phyloP scores from a whole-genome alignment of 108 stramenopile genomes.

The Mediolabrus comicus region DNA sequence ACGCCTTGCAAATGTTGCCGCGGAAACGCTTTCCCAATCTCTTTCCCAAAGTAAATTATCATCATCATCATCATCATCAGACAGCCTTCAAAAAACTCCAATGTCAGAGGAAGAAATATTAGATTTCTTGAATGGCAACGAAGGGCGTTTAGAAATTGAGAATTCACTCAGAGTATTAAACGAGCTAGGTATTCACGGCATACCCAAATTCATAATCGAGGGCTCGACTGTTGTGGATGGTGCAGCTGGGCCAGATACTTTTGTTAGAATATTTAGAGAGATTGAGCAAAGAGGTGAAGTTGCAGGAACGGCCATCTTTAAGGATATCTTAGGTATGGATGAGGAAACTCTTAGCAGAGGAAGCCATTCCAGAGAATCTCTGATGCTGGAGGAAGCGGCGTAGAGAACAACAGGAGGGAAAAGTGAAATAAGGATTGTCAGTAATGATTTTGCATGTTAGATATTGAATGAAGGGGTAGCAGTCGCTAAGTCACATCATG shows the following conservation, averaged over 20 bases:
- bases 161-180: slow-evolving; percentile 47
- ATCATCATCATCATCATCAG: no score
- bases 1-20: slow-evolving; percentile 51
- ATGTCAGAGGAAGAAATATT: slow-evolving; percentile 51
- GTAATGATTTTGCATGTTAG: background rate
- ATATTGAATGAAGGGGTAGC: background rate
- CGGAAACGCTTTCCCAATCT: slow-evolving; percentile 36
- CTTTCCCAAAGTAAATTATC: slow-evolving; percentile 25
- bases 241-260: slow-evolving; percentile 61
- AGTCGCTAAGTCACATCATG: background rate
- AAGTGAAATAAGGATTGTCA: background rate
- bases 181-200: slow-evolving; percentile 70
- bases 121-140: slow-evolving; percentile 62
- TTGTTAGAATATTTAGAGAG: slow-evolving; percentile 70
- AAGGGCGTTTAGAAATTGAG: slow-evolving; percentile 72
- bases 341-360: slow-evolving; percentile 49
- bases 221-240: slow-evolving; percentile 75
- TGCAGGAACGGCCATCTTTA: slow-evolving; percentile 61
- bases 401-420: background rate
- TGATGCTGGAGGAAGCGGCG: slow-evolving; percentile 4
- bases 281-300: slow-evolving; percentile 64
- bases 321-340: slow-evolving; percentile 63
- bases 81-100: slow-evolving; percentile 5
- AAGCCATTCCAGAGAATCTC: slow-evolving; percentile 45
- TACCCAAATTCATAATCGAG: slow-evolving; percentile 87